phyloP scores from a whole-genome alignment of 2,329 filamentous ascomycete genomes.

The Botrytis aclada region DNA sequence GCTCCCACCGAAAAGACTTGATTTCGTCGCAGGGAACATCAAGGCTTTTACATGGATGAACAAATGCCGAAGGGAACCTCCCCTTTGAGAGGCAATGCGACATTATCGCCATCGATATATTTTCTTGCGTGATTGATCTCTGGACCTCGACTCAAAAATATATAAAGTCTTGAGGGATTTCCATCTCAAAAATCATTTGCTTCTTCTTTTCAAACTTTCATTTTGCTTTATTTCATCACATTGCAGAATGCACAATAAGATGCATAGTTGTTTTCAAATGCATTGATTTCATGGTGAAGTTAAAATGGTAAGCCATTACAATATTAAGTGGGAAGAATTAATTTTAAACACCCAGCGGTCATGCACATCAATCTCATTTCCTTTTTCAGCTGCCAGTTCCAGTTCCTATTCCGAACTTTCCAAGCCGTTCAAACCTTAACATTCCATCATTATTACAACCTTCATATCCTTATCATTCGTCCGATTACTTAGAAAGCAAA shows the following conservation, averaged over 20 bases:
- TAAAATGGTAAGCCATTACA: slow-evolving; percentile 4
- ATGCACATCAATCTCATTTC: neutral
- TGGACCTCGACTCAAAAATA: too few species aligned
- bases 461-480: neutral
- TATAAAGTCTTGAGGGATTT: neutral
- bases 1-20: neutral
- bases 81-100: neutral
- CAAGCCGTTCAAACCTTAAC: neutral
- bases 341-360: neutral
- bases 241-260: neutral
- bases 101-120: neutral
- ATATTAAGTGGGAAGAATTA: slow-evolving; percentile 5
- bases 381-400: neutral
- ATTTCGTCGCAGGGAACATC: neutral
- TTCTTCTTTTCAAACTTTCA: neutral
- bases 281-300: neutral
- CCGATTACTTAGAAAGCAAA: neutral
- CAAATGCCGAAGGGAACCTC: neutral
- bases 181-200: neutral
- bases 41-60: neutral
- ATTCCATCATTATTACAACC: slow-evolving; percentile 6
- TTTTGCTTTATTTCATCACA: neutral
- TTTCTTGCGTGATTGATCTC: neutral
- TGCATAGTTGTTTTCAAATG: neutral
- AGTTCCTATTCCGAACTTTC: neutral